Evolutionary conservation across 2,329 filamentous ascomycete genomes (phyloP).

Genomic region (Trichoderma sp.): DNA sequence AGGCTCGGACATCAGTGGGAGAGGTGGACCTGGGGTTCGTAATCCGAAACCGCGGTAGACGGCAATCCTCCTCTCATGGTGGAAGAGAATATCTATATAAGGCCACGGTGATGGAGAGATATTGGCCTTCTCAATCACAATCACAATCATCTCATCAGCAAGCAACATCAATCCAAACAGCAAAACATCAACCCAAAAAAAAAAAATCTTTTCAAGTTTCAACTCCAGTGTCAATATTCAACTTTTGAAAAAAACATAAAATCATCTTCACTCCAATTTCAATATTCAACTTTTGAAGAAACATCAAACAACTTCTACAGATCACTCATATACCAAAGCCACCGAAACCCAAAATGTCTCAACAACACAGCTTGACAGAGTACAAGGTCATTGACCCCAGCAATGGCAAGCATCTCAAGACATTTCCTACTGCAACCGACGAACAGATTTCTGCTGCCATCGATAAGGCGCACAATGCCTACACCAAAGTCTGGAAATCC

Average conservation of each 20-base stretch:
- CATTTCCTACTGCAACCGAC: not conserved
- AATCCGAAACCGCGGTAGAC: not conserved
- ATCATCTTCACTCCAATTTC: not conserved
- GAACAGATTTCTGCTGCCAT: not conserved
- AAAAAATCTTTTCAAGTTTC: not conserved
- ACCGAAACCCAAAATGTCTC: not conserved
- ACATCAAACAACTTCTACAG: not conserved
- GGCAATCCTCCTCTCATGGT: not conserved
- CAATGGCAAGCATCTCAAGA: not conserved
- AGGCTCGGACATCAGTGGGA: not conserved
- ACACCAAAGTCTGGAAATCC: not conserved
- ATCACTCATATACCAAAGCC: not conserved
- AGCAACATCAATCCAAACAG: not conserved
- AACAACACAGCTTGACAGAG: not conserved
- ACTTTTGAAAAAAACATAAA: not conserved
- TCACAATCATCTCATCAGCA: not conserved
- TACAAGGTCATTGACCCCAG: constrained; percentile 2
- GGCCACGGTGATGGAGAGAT: not conserved
- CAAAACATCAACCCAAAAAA: not conserved
- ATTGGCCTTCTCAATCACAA: not conserved
- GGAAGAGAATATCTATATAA: not conserved
- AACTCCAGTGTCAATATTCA: not conserved
- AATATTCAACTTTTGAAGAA: not conserved
- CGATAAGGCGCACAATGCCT: constrained; percentile 8
- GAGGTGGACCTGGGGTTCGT: not conserved